A percentile compares a stretch with the other conserved stretches of the same genome.
phyloP scores from a whole-genome alignment of 805 yeast species.

The Ogataea paraovalis region DNA sequence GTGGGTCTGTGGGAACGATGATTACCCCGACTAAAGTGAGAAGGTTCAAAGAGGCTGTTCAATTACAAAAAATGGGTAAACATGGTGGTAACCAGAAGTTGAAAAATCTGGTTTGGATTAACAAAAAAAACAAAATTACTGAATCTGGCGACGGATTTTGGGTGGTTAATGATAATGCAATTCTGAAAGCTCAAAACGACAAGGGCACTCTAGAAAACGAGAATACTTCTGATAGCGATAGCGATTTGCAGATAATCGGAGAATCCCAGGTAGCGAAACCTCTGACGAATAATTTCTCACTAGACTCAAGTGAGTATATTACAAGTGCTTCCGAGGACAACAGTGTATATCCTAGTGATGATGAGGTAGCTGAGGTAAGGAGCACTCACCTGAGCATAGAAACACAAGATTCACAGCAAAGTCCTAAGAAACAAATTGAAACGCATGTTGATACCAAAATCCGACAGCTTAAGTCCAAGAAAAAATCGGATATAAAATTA shows the following conservation, averaged over 20 bases:
- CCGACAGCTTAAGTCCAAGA: too few relatives aligned
- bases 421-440: too few relatives aligned
- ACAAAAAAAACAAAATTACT: slow-evolving; percentile 7
- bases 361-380: too few relatives aligned
- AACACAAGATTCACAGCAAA: too few relatives aligned
- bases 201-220: not conserved
- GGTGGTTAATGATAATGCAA: not conserved
- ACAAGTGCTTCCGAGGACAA: too few relatives aligned
- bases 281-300: not conserved
- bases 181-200: not conserved
- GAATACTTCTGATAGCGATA: not conserved
- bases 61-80: slow-evolving; percentile 9
- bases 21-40: slow-evolving; percentile 25
- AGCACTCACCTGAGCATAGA: too few relatives aligned
- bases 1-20: slow-evolving; percentile 15
- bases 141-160: not conserved
- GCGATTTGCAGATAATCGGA: not conserved
- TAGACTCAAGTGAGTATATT: too few relatives aligned
- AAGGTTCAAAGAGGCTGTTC: slow-evolving; percentile 23
- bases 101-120: slow-evolving; percentile 15
- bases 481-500: too few relatives aligned
- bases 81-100: slow-evolving; percentile 12
- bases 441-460: too few relatives aligned
- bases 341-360: too few relatives aligned
- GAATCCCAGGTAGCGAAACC: not conserved